These are phyloP conservation scores for Colletotrichum magnum DNA, from an alignment of 2,329 filamentous ascomycete genomes.

Conservation along the genomic window DNA sequence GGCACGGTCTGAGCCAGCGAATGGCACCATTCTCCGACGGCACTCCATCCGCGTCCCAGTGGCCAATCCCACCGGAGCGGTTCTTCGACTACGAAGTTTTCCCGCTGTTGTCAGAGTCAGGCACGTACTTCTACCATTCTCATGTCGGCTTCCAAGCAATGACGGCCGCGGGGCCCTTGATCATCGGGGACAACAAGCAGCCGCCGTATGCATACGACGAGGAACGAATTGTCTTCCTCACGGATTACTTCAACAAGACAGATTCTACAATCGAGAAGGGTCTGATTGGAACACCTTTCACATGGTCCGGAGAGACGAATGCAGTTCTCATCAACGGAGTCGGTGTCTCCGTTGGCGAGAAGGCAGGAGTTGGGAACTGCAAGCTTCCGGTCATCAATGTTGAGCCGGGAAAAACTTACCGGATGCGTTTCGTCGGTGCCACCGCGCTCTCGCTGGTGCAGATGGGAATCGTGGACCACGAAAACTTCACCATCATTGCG, in stretches of 20 bases:
- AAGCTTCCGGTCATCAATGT: constrained; percentile 68
- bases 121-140: constrained; percentile 79
- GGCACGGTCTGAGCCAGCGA: constrained; percentile 75
- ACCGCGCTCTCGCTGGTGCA: constrained; percentile 68
- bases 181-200: constrained; percentile 65
- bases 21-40: constrained; percentile 76
- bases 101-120: constrained; percentile 65
- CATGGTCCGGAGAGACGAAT: constrained; percentile 71
- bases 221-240: constrained; percentile 68
- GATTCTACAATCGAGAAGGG: constrained; percentile 67
- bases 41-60: constrained; percentile 71
- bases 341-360: constrained; percentile 45
- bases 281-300: constrained; percentile 63
- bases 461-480: constrained; percentile 70
- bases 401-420: constrained; percentile 72
- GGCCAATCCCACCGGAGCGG: constrained; percentile 72
- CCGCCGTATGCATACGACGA: constrained; percentile 74
- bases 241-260: constrained; percentile 70
- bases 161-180: constrained; percentile 69
- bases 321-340: constrained; percentile 72
- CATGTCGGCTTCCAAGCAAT: constrained; percentile 75
- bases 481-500: constrained; percentile 69
- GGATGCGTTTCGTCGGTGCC: constrained; percentile 71
- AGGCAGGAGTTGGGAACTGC: constrained; percentile 49
- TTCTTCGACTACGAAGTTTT: constrained; percentile 79